A percentile compares a stretch with the other conserved stretches of the same genome.
Evolutionary conservation across 768 basidiomycete genomes (phyloP).

Genomic region (Tulasnella calospora): DNA sequence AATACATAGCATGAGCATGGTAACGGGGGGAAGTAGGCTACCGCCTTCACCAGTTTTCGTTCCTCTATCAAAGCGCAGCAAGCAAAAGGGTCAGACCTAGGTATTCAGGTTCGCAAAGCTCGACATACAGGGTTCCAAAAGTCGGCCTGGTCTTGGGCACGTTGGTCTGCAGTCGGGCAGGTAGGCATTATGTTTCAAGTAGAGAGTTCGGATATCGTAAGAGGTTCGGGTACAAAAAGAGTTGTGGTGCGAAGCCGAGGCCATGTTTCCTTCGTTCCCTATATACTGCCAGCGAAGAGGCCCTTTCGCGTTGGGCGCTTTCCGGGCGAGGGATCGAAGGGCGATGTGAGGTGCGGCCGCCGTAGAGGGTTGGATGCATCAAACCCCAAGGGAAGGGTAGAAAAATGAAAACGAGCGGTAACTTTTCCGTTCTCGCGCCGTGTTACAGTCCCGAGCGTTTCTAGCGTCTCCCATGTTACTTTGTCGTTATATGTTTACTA

Average conservation of each 20-base stretch:
- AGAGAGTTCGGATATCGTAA: neutral
- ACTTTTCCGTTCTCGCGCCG: neutral
- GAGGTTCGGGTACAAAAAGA: neutral
- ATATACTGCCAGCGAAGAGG: neutral
- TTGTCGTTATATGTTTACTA: neutral
- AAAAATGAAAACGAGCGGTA: neutral
- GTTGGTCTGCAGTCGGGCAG: neutral
- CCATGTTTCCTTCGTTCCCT: neutral
- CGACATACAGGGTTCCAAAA: neutral
- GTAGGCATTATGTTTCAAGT: neutral
- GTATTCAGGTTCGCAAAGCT: neutral
- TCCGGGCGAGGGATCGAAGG: neutral
- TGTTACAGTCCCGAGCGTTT: neutral
- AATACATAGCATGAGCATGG: neutral
- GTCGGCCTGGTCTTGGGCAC: neutral
- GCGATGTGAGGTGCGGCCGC: slow-evolving; percentile 1
- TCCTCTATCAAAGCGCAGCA: neutral
- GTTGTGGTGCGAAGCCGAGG: neutral
- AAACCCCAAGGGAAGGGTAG: neutral
- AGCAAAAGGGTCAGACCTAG: neutral
- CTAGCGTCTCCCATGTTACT: neutral
- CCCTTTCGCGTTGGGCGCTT: neutral
- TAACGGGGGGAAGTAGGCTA: neutral
- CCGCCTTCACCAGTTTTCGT: neutral
- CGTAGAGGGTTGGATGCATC: neutral